A percentile compares a stretch with the other conserved stretches of the same genome.
phyloP scores from a whole-genome alignment of 192 early-diverging fungal species.

The Chytriomyces sp. region DNA sequence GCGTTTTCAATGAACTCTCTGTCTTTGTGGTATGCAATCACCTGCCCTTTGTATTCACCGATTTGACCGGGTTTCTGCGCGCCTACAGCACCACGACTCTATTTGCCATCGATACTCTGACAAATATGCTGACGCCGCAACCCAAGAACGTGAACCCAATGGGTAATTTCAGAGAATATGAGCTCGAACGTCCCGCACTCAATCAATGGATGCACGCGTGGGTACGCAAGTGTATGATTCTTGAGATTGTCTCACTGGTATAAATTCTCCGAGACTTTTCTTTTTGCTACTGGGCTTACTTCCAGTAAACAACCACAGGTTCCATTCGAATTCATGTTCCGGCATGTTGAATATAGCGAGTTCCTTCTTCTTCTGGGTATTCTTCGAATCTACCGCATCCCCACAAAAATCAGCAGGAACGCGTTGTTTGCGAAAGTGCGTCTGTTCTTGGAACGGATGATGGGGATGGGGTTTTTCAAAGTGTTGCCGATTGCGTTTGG shows the following conservation, averaged over 20 bases:
- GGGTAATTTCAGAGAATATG: slow-evolving; percentile 19
- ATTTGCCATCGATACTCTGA: not conserved
- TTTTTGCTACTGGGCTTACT: not conserved
- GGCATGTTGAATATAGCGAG: slow-evolving; percentile 15
- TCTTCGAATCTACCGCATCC: slow-evolving; percentile 8
- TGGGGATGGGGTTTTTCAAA: slow-evolving; percentile 23
- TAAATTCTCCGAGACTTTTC: not conserved
- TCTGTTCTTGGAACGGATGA: not conserved
- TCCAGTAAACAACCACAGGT: slow-evolving; percentile 13
- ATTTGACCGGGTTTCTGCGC: not conserved
- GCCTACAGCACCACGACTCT: not conserved
- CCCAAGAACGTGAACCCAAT: not conserved
- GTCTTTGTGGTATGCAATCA: no score
- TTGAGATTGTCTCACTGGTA: no score
- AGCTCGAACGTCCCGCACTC: not conserved
- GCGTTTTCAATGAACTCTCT: no score
- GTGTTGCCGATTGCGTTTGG: slow-evolving; percentile 15
- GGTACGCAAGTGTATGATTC: no score
- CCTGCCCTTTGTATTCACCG: no score
- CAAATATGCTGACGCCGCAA: not conserved
- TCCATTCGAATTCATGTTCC: slow-evolving; percentile 44
- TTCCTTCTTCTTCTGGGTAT: slow-evolving; percentile 6
- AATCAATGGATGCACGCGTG: not conserved
- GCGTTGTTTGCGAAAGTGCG: not conserved
- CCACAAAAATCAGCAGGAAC: slow-evolving; percentile 9